A percentile compares a stretch with the other conserved stretches of the same genome.
These are phyloP conservation scores for Colletotrichum magnum DNA, from an alignment of 2,329 filamentous ascomycete species.

Conservation along the genomic window DNA sequence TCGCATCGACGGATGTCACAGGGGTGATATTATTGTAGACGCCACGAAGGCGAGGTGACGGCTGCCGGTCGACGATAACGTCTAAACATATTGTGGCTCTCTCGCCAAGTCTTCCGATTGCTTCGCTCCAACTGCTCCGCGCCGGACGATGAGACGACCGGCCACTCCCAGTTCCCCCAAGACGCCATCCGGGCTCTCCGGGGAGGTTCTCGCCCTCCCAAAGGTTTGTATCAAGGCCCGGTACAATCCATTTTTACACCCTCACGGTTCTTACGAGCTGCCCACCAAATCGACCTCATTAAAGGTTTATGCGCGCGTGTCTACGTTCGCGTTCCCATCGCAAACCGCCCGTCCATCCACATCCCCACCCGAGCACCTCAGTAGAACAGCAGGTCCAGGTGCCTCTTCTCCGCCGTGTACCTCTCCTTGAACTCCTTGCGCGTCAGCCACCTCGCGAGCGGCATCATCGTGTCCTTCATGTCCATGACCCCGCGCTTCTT, in stretches of 20 bases:
- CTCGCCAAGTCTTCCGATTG: conserved; percentile 15
- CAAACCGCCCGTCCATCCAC: background rate
- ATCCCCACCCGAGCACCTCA: conserved; percentile 48
- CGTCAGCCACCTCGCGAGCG: conserved; percentile 81
- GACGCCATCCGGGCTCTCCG: background rate
- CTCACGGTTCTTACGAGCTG: no score
- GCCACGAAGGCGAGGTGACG: background rate
- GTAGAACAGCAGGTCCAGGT: conserved; percentile 76
- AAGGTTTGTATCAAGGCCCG: background rate
- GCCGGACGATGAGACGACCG: background rate
- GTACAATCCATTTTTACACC: no score
- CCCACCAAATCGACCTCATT: no score
- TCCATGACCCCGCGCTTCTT: conserved; percentile 96
- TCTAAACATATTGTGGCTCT: conserved; percentile 2
- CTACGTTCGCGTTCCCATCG: background rate
- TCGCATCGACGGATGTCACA: no score
- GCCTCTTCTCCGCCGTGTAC: conserved; percentile 72
- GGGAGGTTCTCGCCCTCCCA: background rate
- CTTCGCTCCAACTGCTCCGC: background rate
- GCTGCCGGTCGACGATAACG: background rate
- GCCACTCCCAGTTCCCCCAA: background rate
- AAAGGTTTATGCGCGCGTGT: background rate
- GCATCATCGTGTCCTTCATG: conserved; percentile 92
- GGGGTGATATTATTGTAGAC: background rate
- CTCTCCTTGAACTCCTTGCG: conserved; percentile 78